Evolutionary conservation across 306 rosid species (phyloP).

Genomic region (Geum urbanum): DNA sequence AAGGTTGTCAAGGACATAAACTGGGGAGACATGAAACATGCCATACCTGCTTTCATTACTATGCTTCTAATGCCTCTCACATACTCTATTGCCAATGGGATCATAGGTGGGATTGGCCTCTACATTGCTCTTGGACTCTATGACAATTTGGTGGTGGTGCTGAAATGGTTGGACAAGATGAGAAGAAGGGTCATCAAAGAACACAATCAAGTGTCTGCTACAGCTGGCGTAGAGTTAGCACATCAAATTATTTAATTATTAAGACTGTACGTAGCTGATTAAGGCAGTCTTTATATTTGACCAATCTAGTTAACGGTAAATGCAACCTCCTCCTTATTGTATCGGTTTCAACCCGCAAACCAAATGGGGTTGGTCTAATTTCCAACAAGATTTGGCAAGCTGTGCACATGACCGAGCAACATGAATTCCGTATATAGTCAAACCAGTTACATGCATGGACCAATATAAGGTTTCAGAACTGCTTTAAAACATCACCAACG

Average conservation of each 20-base stretch:
- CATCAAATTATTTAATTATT: conserved; percentile 37
- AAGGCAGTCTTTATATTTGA: background rate
- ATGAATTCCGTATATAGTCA: background rate
- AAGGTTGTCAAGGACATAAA: conserved; percentile 83
- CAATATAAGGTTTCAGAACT: background rate
- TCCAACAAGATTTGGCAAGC: background rate
- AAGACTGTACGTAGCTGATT: conserved; percentile 21
- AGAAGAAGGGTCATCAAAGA: conserved; percentile 51
- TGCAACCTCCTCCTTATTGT: background rate
- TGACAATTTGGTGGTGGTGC: conserved; percentile 33
- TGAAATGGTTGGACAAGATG: conserved; percentile 61
- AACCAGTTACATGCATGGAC: background rate
- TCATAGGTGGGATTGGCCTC: conserved; percentile 77
- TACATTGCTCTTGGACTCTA: conserved; percentile 58
- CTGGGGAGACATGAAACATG: conserved; percentile 60
- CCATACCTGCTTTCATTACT: conserved; percentile 77
- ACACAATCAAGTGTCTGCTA: conserved; percentile 80
- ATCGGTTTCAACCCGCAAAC: background rate
- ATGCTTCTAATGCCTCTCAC: conserved; percentile 86
- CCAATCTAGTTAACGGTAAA: background rate
- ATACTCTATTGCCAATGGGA: conserved; percentile 84
- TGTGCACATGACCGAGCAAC: background rate
- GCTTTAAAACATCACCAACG: no score
- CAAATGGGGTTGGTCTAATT: background rate
- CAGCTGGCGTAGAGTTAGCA: conserved; percentile 37